These are phyloP conservation scores for Hyphodiscus sp. DNA, from an alignment of 2,329 filamentous ascomycete genomes.

Conservation along the genomic window DNA sequence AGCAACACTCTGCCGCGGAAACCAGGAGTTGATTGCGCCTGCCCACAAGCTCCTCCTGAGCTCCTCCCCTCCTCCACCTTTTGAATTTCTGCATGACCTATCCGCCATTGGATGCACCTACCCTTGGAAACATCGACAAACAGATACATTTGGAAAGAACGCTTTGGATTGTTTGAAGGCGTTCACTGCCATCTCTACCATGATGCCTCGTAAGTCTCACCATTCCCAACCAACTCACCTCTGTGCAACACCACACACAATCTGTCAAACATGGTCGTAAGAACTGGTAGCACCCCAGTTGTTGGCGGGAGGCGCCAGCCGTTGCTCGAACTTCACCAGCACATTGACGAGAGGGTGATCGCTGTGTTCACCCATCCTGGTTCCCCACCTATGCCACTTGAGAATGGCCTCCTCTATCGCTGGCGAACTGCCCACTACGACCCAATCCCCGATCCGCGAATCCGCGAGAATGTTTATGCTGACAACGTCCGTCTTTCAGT, in stretches of 20 bases:
- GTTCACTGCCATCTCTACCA: not conserved
- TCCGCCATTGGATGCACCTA: not conserved
- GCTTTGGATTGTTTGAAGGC: not conserved
- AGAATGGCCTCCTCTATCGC: not conserved
- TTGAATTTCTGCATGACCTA: not conserved
- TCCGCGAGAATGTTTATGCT: not conserved
- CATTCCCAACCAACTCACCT: not conserved
- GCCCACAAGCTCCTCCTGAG: not conserved
- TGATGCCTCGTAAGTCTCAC: slow-evolving; percentile 21
- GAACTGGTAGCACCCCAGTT: not conserved
- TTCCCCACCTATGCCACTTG: not conserved
- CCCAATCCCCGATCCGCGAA: not conserved
- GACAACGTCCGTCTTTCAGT: slow-evolving; percentile 2
- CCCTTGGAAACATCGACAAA: not conserved
- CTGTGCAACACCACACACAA: not conserved
- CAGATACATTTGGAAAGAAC: not conserved
- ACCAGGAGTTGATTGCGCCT: not conserved
- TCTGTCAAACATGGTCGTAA: not conserved
- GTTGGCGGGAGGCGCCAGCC: not conserved
- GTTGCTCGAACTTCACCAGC: not conserved
- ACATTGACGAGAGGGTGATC: not conserved
- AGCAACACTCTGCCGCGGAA: not conserved
- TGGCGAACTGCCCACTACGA: not conserved
- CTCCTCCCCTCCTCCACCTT: not conserved
- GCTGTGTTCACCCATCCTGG: not conserved